phyloP scores from a whole-genome alignment of 768 basidiomycete species.

The Phylloporus scabripes region DNA sequence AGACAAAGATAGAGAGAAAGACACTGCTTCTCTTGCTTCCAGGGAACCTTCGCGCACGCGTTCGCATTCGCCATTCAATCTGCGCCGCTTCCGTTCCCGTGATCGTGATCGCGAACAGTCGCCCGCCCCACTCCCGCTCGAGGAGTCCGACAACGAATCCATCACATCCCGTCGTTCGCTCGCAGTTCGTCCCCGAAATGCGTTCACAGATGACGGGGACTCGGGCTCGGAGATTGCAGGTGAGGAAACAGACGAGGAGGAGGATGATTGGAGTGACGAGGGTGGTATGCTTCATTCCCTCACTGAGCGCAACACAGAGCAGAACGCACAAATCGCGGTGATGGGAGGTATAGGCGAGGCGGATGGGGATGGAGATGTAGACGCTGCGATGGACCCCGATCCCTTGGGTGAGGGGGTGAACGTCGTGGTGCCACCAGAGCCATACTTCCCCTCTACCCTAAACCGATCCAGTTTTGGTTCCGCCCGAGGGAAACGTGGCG shows the following conservation, averaged over 20 bases:
- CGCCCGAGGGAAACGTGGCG: conserved; percentile 27
- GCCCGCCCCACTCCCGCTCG: conserved; percentile 52
- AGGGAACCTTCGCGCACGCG: conserved; percentile 57
- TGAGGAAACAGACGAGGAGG: conserved; percentile 44
- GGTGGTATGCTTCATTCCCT: conserved; percentile 62
- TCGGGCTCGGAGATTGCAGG: conserved; percentile 59
- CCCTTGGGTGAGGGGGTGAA: conserved; percentile 91
- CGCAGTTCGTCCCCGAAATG: conserved; percentile 51
- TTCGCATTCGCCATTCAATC: conserved; percentile 75
- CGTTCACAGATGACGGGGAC: conserved; percentile 53
- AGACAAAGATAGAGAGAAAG: conserved; percentile 30
- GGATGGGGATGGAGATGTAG: conserved; percentile 47
- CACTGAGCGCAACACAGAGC: conserved; percentile 86
- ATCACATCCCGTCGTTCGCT: conserved; percentile 30
- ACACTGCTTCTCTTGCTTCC: conserved; percentile 38
- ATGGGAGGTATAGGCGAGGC: conserved; percentile 18
- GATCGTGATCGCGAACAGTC: conserved; percentile 51
- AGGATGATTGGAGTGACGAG: conserved; percentile 58
- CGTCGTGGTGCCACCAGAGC: conserved; percentile 77
- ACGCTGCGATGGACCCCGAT: conserved; percentile 59
- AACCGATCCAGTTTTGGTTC: conserved; percentile 46
- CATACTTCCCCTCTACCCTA: conserved; percentile 73
- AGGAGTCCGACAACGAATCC: conserved; percentile 48
- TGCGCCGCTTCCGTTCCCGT: conserved; percentile 59
- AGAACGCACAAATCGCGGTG: conserved; percentile 55